A percentile compares a stretch with the other conserved stretches of the same genome.
Evolutionary conservation across 1,139 yeast species (phyloP).

Genomic region (Dujonia santamariae): DNA sequence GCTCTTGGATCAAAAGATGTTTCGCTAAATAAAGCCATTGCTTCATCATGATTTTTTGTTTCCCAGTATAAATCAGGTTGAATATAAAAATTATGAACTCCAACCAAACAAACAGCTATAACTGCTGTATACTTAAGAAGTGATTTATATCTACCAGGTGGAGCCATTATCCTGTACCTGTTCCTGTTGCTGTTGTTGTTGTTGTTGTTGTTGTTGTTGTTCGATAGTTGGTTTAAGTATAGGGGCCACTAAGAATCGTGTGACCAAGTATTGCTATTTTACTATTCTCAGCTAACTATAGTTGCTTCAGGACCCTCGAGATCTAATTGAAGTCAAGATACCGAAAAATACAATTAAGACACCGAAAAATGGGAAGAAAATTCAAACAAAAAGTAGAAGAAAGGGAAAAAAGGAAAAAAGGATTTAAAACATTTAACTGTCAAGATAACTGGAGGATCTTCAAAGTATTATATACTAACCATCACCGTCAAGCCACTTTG

Average conservation of each 20-base stretch:
- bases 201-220: neutral
- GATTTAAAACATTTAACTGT: neutral
- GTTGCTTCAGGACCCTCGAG: too few species aligned
- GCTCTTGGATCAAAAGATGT: constrained; percentile 29
- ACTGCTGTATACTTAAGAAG: neutral
- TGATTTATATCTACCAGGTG: neutral
- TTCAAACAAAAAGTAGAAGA: neutral
- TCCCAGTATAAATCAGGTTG: constrained; percentile 4
- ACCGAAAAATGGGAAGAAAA: neutral
- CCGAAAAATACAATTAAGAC: too few species aligned
- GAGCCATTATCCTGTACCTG: neutral
- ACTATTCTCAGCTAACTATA: too few species aligned
- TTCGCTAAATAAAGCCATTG: constrained; percentile 13
- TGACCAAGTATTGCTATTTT: too few species aligned
- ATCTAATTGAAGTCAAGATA: too few species aligned
- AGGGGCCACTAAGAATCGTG: too few species aligned
- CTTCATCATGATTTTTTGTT: constrained; percentile 1
- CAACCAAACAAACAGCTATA: neutral
- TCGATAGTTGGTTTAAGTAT: too few species aligned
- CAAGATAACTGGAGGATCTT: too few species aligned
- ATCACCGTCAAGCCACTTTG: too few species aligned
- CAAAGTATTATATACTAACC: too few species aligned
- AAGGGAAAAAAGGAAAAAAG: neutral
- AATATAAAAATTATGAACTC: constrained; percentile 2
- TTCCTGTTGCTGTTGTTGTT: neutral